phyloP scores from a whole-genome alignment of 257 asterid genomes.

The Fraxinus excelsior region DNA sequence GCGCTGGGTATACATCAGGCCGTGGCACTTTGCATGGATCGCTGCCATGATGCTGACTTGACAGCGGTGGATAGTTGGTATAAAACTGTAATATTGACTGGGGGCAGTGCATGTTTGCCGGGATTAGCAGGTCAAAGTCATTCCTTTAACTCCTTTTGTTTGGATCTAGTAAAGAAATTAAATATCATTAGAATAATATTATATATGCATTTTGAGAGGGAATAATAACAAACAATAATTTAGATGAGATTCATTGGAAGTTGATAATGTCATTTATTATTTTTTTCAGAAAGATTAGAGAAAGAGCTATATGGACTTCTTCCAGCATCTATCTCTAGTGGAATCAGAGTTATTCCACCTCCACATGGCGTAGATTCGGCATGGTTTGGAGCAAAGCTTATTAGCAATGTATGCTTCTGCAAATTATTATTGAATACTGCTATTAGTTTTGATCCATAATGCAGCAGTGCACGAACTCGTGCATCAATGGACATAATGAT shows the following conservation, averaged over 20 bases:
- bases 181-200: slow-evolving; percentile 1
- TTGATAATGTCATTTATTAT: slow-evolving; percentile 22
- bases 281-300: slow-evolving; percentile 79
- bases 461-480: neutral
- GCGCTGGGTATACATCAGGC: slow-evolving; percentile 87
- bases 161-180: slow-evolving; percentile 5
- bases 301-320: slow-evolving; percentile 62
- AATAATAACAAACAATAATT: neutral
- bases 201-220: neutral
- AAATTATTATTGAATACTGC: slow-evolving; percentile 2
- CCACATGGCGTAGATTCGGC: slow-evolving; percentile 87
- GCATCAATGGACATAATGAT: neutral
- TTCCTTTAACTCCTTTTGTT: slow-evolving; percentile 17
- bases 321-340: slow-evolving; percentile 49
- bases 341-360: slow-evolving; percentile 80
- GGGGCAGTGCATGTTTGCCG: slow-evolving; percentile 94
- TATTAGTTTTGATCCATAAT: slow-evolving; percentile 2
- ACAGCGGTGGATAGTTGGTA: slow-evolving; percentile 73
- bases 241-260: slow-evolving; percentile 17
- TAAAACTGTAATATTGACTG: slow-evolving; percentile 80
- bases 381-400: slow-evolving; percentile 92
- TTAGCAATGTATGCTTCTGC: slow-evolving; percentile 73
- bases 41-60: slow-evolving; percentile 82
- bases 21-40: slow-evolving; percentile 91
- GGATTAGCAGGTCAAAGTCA: slow-evolving; percentile 82